These are phyloP conservation scores for Linum usitatissimum DNA, from an alignment of 345 rosid species.

Conservation along the genomic window DNA sequence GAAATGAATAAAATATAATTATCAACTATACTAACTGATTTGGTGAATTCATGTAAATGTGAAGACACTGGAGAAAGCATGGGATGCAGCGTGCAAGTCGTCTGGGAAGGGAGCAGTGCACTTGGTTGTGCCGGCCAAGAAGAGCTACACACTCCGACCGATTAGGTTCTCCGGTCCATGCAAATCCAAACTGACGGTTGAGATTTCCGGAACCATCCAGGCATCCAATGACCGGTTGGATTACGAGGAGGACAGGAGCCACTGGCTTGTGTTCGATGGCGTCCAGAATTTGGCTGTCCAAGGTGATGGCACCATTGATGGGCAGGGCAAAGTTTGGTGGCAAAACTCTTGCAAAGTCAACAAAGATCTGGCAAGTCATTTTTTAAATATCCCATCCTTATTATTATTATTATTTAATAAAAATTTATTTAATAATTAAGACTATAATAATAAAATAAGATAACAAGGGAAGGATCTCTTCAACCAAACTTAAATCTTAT, in stretches of 20 bases:
- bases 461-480: too few species aligned
- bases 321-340: slow-evolving; percentile 87
- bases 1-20: not conserved
- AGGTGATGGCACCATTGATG: slow-evolving; percentile 63
- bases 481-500: too few species aligned
- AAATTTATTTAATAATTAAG: too few species aligned
- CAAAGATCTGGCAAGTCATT: slow-evolving; percentile 37
- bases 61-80: slow-evolving; percentile 62
- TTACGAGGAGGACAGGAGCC: slow-evolving; percentile 35
- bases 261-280: slow-evolving; percentile 51
- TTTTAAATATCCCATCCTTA: not conserved
- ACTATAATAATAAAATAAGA: too few species aligned
- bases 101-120: slow-evolving; percentile 24
- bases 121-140: slow-evolving; percentile 36
- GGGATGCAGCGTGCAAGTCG: slow-evolving; percentile 61
- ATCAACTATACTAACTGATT: not conserved
- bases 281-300: slow-evolving; percentile 36
- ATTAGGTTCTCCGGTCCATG: slow-evolving; percentile 63
- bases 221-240: slow-evolving; percentile 52
- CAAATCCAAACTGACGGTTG: slow-evolving; percentile 34
- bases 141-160: slow-evolving; percentile 38
- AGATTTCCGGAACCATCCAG: slow-evolving; percentile 53
- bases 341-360: slow-evolving; percentile 72
- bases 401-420: not conserved
- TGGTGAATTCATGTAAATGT: not conserved